Percentiles rank a stretch among this genome's conserved stretches.
Conservation (phyloP, 441 rosid genomes). For the Pelargonium citronellum region DNA sequence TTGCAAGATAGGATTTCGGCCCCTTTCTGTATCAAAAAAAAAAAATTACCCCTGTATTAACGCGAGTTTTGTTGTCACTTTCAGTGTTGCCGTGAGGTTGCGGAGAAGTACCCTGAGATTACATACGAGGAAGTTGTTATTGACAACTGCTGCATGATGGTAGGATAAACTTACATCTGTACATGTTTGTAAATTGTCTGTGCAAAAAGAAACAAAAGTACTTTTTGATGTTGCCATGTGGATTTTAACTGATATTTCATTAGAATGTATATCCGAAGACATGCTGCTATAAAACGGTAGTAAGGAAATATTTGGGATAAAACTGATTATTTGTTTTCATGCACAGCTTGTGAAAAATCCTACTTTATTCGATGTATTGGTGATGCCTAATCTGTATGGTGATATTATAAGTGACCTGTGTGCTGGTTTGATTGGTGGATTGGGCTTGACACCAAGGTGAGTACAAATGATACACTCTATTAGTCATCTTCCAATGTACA, state of each 20-base stretch:
- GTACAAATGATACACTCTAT: slow-evolving; percentile 2
- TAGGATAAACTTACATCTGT: slow-evolving; percentile 28
- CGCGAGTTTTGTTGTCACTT: slow-evolving; percentile 18
- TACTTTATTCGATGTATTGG: slow-evolving; percentile 80
- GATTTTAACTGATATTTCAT: neutral
- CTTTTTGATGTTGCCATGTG: too few relatives aligned
- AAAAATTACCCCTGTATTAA: neutral
- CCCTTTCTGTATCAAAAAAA: too few relatives aligned
- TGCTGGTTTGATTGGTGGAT: slow-evolving; percentile 88
- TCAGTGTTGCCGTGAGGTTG: slow-evolving; percentile 96
- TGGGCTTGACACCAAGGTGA: slow-evolving; percentile 96
- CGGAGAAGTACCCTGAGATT: slow-evolving; percentile 90
- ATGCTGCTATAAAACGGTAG: neutral
- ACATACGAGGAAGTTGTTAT: slow-evolving; percentile 92
- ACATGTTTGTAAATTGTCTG: neutral
- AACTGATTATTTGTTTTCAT: slow-evolving; percentile 17
- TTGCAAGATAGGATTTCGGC: too few relatives aligned
- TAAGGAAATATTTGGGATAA: neutral
- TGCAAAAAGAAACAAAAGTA: too few relatives aligned
- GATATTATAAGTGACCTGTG: slow-evolving; percentile 97
- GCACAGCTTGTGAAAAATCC: slow-evolving; percentile 95
- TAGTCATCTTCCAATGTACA: slow-evolving; percentile 8
- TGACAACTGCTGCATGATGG: slow-evolving; percentile 99
- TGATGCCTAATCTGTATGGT: slow-evolving; percentile 99
- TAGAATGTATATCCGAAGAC: neutral